Evolutionary conservation across 2,329 filamentous ascomycete species (phyloP), one percentile per base, ranked within the genome.

Genomic region (Colletotrichum trifolii): DNA sequence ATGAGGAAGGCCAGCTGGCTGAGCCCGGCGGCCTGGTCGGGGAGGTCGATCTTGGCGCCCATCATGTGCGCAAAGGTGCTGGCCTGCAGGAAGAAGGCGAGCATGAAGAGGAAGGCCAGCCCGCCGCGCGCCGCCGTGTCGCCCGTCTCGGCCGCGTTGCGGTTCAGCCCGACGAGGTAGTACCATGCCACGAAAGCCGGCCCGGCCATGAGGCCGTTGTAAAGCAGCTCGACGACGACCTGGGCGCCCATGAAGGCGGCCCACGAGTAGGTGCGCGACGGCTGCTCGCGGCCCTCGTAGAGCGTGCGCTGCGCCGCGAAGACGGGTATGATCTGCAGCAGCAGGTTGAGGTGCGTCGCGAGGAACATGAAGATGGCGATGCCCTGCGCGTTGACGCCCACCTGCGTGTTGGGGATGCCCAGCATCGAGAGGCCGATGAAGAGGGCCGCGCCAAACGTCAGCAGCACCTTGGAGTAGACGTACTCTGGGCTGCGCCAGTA

Each of bases 401-500:
- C 86, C 52, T 86, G 81, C 0, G 86, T 87, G 67, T 84, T 84
- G 34, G 85, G 79, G 3, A 86, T 82, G 33, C 88, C 84, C 74
- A 85, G 87, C 72, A 92, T 89, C 0, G 87, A 89, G 71, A 91
- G 87, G 2, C 90, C 90, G 64, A 92, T 89, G 75, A 91, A 91
- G 15, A 65, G 62, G n/a, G 62, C 74, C 13, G 72, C 60, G 15
- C 82, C 73, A 39, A 84, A 77, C 66, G 85, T 87, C 40, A 92
- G 83, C 2, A 83, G 75, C 1, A 84, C 70, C 77, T 94, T 94
- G 53, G 88, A 86, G 77, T 91, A 93, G 71, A 94, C 89, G 76
- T 94, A 94, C 2, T 85, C 82, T 0, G 91, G 91, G 1, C 85
- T 91, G 56, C 91, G 86, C 91, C 91, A 94, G 80, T 92, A 92